Conservation (phyloP, 164 flowering plant species). For the Liriodendron chinense region DNA sequence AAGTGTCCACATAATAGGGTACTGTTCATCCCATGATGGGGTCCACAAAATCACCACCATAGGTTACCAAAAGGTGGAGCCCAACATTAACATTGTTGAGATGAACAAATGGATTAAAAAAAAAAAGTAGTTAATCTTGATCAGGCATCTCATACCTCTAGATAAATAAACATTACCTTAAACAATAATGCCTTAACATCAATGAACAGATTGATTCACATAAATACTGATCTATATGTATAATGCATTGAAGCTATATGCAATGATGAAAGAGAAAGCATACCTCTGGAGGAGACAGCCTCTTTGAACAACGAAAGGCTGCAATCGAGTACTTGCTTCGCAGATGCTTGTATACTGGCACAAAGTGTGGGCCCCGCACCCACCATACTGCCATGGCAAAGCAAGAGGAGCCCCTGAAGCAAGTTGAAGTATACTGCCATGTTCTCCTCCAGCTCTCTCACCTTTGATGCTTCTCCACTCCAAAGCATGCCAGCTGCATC, state of each 20-base stretch:
- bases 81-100: too few species aligned
- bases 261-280: background rate
- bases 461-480: constrained; percentile 55
- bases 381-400: constrained; percentile 66
- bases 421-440: constrained; percentile 69
- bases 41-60: too few species aligned
- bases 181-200: too few species aligned
- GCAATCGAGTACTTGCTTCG: constrained; percentile 66
- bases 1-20: too few species aligned
- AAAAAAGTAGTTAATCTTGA: too few species aligned
- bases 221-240: too few species aligned
- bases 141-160: too few species aligned
- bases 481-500: constrained; percentile 83
- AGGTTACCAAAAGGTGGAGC: too few species aligned
- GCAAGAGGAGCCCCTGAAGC: constrained; percentile 80
- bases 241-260: background rate
- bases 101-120: too few species aligned
- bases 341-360: constrained; percentile 52
- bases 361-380: constrained; percentile 90
- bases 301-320: constrained; percentile 43
- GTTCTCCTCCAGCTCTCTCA: constrained; percentile 58
- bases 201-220: too few species aligned
- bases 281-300: constrained; percentile 26
- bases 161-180: too few species aligned
- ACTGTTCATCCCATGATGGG: too few species aligned